Conservation (phyloP, 2,329 filamentous ascomycete species). For the Bipolaris oryzae region DNA sequence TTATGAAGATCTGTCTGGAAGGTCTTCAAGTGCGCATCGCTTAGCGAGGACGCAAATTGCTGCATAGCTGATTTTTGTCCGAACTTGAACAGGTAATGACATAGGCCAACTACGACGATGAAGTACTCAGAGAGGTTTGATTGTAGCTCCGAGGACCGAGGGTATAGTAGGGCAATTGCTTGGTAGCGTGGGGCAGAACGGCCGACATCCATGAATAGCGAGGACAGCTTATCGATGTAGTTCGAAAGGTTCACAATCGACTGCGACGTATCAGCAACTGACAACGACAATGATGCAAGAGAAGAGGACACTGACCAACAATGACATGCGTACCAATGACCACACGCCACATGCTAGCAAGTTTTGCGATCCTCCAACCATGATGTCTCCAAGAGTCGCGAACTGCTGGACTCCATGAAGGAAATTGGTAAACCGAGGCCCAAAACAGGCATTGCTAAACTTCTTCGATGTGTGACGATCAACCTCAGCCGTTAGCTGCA, state of each 20-base stretch:
- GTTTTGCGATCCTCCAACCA: slow-evolving; percentile 54
- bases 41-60: slow-evolving; percentile 43
- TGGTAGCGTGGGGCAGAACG: slow-evolving; percentile 50
- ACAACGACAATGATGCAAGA: slow-evolving; percentile 27
- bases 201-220: slow-evolving; percentile 51
- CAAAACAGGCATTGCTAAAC: slow-evolving; percentile 43
- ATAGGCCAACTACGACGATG: slow-evolving; percentile 50
- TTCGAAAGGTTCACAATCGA: slow-evolving; percentile 39
- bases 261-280: slow-evolving; percentile 24
- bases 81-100: slow-evolving; percentile 45
- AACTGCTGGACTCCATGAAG: slow-evolving; percentile 53
- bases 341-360: slow-evolving; percentile 55
- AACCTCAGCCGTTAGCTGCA: slow-evolving; percentile 46
- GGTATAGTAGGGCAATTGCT: slow-evolving; percentile 50
- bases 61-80: slow-evolving; percentile 43
- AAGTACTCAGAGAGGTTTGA: slow-evolving; percentile 51
- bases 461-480: slow-evolving; percentile 38
- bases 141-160: slow-evolving; percentile 47
- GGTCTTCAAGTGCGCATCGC: slow-evolving; percentile 39
- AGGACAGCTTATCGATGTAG: slow-evolving; percentile 50
- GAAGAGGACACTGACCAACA: slow-evolving; percentile 47
- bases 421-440: slow-evolving; percentile 52
- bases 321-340: slow-evolving; percentile 52
- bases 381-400: slow-evolving; percentile 50
- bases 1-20: slow-evolving; percentile 44